Conservation (phyloP, 495 filamentous ascomycete species). For the Peziza echinospora region DNA sequence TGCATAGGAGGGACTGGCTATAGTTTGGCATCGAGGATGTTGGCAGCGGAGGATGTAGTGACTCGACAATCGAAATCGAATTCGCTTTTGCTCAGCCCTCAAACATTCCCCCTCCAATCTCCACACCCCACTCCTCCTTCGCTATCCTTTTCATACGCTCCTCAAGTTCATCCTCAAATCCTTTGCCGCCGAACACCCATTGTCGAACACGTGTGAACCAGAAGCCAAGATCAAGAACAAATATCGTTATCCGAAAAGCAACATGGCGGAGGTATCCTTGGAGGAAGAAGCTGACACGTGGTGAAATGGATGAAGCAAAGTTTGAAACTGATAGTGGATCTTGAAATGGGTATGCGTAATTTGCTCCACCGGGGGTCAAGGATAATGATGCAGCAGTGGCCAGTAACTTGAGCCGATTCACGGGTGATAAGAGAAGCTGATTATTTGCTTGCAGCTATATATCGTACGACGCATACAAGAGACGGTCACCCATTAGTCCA, state of each 20-base stretch:
- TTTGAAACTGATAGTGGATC: no score
- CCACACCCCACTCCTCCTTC: slow-evolving; percentile 65
- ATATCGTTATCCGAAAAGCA: slow-evolving; percentile 55
- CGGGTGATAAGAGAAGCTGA: slow-evolving; percentile 65
- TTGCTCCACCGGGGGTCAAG: slow-evolving; percentile 29
- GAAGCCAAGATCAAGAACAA: slow-evolving; percentile 62
- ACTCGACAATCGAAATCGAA: no score
- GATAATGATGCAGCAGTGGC: slow-evolving; percentile 43
- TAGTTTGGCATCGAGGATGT: no score
- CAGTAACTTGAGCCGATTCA: slow-evolving; percentile 89
- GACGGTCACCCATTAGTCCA: no score
- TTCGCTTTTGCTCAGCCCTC: no score
- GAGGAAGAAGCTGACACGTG: no score
- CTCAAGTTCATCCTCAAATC: slow-evolving; percentile 92
- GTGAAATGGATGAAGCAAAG: no score
- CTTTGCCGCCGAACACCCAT: slow-evolving; percentile 46
- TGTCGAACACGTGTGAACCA: slow-evolving; percentile 58
- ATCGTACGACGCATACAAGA: no score
- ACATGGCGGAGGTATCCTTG: slow-evolving; percentile 43
- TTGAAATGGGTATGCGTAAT: no score
- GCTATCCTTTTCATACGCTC: slow-evolving; percentile 65
- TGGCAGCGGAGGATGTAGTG: no score
- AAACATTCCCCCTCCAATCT: slow-evolving; percentile 69
- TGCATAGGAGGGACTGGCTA: no score
- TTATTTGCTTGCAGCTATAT: slow-evolving; percentile 28